Conservation (phyloP, 805 yeast species). For the Clavispora asparagi region DNA sequence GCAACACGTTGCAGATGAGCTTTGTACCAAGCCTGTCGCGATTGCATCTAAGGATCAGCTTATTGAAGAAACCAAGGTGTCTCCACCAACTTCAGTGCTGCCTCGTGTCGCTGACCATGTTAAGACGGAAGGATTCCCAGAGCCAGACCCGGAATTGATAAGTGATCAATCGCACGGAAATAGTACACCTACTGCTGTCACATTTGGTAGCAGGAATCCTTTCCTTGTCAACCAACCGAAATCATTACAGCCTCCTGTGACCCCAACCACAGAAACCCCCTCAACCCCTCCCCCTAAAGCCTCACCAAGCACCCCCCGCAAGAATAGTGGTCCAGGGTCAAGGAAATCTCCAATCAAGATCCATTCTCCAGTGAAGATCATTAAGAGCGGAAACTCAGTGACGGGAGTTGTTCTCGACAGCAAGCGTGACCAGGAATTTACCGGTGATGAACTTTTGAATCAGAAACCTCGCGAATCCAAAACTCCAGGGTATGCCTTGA, state of each 20-base stretch:
- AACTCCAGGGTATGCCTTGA: constrained; percentile 14
- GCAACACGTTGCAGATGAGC: constrained; percentile 33
- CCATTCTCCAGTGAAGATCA: constrained; percentile 32
- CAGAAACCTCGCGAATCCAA: constrained; percentile 17
- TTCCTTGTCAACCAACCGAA: background rate
- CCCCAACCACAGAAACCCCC: background rate
- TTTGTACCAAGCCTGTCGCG: constrained; percentile 25
- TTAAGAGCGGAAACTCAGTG: constrained; percentile 25
- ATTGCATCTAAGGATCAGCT: constrained; percentile 25
- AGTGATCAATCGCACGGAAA: constrained; percentile 9
- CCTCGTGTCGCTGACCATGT: background rate
- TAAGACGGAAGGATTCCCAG: constrained; percentile 20
- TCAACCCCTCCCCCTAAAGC: background rate
- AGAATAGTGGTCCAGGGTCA: background rate
- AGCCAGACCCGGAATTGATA: constrained; percentile 28
- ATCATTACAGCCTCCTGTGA: background rate
- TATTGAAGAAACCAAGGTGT: constrained; percentile 16
- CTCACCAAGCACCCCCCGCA: background rate
- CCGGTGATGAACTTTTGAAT: constrained; percentile 19
- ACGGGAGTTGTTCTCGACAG: constrained; percentile 19
- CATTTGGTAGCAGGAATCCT: background rate
- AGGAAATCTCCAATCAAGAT: constrained; percentile 29
- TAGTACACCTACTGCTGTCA: background rate
- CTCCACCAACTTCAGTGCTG: background rate
- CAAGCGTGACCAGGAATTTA: constrained; percentile 3